Percentiles rank a stretch among this genome's conserved stretches.
Evolutionary conservation across 495 filamentous ascomycete genomes (phyloP).

Genomic region (Daldinia childiae): DNA sequence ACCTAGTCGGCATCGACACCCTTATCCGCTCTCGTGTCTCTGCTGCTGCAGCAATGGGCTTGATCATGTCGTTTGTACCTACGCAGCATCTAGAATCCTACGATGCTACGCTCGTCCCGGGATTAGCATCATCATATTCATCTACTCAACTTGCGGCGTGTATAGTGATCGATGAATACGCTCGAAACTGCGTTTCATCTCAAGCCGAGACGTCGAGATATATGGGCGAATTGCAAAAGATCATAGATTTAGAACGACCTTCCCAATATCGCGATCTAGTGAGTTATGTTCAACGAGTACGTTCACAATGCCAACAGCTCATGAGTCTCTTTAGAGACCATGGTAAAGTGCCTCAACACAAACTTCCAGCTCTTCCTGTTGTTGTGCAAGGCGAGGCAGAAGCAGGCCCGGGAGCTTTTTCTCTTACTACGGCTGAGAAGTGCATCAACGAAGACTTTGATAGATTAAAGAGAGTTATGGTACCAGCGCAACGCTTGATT

Average conservation of each 20-base stretch:
- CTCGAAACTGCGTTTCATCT: constrained; percentile 62
- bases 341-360: constrained; percentile 75
- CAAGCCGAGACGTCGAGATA: constrained; percentile 58
- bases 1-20: constrained; percentile 87
- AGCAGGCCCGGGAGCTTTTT: constrained; percentile 91
- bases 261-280: constrained; percentile 86
- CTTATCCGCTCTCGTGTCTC: constrained; percentile 88
- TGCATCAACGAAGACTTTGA: constrained; percentile 85
- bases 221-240: constrained; percentile 67
- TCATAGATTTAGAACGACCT: constrained; percentile 84
- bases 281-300: constrained; percentile 84
- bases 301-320: constrained; percentile 88
- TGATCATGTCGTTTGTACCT: constrained; percentile 72
- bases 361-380: constrained; percentile 81
- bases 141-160: constrained; percentile 85
- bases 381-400: constrained; percentile 92
- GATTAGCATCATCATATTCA: constrained; percentile 74
- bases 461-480: constrained; percentile 81
- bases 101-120: constrained; percentile 65
- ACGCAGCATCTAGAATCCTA: constrained; percentile 59
- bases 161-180: constrained; percentile 90
- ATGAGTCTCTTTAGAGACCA: constrained; percentile 89
- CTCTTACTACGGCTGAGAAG: constrained; percentile 84
- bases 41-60: constrained; percentile 84
- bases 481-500: constrained; percentile 83